These are phyloP conservation scores for Pulveroboletus ravenelii DNA, from an alignment of 768 basidiomycete genomes.

Conservation along the genomic window DNA sequence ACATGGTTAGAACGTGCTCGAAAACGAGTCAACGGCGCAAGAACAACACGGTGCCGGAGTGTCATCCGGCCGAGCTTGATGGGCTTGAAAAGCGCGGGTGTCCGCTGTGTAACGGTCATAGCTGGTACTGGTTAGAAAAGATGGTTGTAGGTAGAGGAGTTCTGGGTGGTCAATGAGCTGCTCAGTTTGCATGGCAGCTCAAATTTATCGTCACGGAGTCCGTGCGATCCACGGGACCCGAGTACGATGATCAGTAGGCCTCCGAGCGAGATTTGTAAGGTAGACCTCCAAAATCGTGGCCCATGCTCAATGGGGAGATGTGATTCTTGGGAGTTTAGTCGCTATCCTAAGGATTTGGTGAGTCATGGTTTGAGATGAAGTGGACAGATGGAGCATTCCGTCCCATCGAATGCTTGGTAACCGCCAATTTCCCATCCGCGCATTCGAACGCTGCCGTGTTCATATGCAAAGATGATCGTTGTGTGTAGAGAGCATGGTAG, in stretches of 20 bases:
- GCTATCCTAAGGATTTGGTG: not conserved
- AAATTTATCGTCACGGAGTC: not conserved
- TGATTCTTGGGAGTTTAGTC: too few species aligned
- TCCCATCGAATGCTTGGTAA: too few species aligned
- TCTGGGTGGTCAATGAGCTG: not conserved
- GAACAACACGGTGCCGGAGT: conserved; percentile 48
- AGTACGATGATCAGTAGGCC: not conserved
- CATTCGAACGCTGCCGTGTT: too few species aligned
- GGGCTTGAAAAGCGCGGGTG: conserved; percentile 40
- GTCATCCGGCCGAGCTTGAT: conserved; percentile 38
- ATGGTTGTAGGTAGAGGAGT: not conserved
- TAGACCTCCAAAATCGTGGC: too few species aligned
- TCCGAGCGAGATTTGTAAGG: not conserved
- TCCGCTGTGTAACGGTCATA: conserved; percentile 3
- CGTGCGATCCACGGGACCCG: not conserved
- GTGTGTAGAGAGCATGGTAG: too few species aligned
- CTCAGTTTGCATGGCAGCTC: not conserved
- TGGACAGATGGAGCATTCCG: too few species aligned
- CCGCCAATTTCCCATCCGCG: too few species aligned
- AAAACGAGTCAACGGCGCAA: conserved; percentile 49
- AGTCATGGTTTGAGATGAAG: not conserved
- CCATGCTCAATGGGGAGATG: too few species aligned
- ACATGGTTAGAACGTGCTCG: conserved; percentile 35
- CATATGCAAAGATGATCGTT: too few species aligned
- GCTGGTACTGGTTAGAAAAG: not conserved